These are phyloP conservation scores for Vigna reflexopilosa DNA, from an alignment of 306 rosid species.

Conservation along the genomic window DNA sequence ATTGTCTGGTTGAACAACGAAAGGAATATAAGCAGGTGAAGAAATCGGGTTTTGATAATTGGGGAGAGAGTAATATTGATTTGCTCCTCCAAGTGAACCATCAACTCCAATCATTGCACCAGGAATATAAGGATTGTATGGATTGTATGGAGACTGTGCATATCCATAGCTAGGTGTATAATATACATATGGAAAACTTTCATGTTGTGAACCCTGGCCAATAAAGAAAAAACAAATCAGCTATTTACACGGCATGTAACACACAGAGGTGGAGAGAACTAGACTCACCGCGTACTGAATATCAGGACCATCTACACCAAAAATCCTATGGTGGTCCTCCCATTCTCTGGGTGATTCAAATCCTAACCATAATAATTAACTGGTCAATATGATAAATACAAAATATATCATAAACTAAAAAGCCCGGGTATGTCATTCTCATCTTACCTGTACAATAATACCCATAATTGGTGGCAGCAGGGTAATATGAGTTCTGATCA, in stretches of 20 bases:
- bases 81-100: conserved; percentile 73
- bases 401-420: conserved; percentile 36
- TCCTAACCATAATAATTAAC: conserved; percentile 55
- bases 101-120: conserved; percentile 94
- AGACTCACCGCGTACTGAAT: conserved; percentile 75
- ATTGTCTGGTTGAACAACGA: conserved; percentile 72
- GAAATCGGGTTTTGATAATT: conserved; percentile 72
- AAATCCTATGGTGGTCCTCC: conserved; percentile 92
- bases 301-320: conserved; percentile 90
- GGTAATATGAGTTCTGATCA: conserved; percentile 89
- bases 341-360: conserved; percentile 91
- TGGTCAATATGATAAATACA: conserved; percentile 18
- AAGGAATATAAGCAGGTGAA: conserved; percentile 71
- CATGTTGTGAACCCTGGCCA: conserved; percentile 81
- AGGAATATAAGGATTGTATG: conserved; percentile 96
- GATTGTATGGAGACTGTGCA: conserved; percentile 98
- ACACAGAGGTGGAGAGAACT: neutral
- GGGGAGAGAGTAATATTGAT: conserved; percentile 73
- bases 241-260: neutral
- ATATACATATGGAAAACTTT: conserved; percentile 85
- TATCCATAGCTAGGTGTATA: conserved; percentile 83
- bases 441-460: conserved; percentile 86
- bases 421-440: neutral
- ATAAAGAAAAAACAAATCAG: conserved; percentile 42
- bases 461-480: conserved; percentile 86